Base-by-base conservation (phyloP, 148 eudicot genomes). In the Fagopyrum tataricum region DNA sequence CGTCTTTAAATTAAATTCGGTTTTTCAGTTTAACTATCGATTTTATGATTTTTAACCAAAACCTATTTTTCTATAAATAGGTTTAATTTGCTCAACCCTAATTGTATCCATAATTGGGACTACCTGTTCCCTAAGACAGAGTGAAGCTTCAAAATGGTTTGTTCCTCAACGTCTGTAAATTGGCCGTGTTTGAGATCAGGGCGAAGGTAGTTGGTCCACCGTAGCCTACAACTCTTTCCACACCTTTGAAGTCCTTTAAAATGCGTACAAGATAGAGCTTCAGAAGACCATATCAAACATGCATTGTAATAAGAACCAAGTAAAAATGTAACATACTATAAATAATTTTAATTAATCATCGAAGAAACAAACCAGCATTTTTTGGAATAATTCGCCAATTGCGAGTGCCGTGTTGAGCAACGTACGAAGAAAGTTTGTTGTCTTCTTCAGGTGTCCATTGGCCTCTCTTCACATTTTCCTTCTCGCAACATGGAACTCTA, bases 401-500 rank as follows among this genome's bases (percentile, higher is more conserved):
- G 1, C 97, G 87, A 10, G 98, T 91, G 42, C 98, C 98, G 40
- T 94, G 87, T 78, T 94, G 97, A 68, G 96, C 91, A 14, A 94
- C 87, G 86, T 91, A 94, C 42, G 98, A 94, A 12, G 97, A 89
- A 55, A 94, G 90, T 87, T 94, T 94, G 86, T 94, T 89, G 82
- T 94, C 98, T 80, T 94, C 98, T 70, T 94, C 97, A 20, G 96
- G 96, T 0, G 98, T 91, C 98, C 98, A 94, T 67, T 94, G 97
- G 2, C 98, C 98, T 71, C 97, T 81, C 81, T 91, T 94, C 59
- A 91, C 96, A n/a, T 87, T 89, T 44, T 91, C 98, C 76, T 89
- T 94, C 79, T 91, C 97, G 55, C 96, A 91, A 40, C 98, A 94
- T 3, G 98, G 98, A 80, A 94, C 81, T 51, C 97, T 78, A 24